Evolutionary conservation across 129 eudicot species (phyloP).

Genomic region (Scalesia atractyloides): DNA sequence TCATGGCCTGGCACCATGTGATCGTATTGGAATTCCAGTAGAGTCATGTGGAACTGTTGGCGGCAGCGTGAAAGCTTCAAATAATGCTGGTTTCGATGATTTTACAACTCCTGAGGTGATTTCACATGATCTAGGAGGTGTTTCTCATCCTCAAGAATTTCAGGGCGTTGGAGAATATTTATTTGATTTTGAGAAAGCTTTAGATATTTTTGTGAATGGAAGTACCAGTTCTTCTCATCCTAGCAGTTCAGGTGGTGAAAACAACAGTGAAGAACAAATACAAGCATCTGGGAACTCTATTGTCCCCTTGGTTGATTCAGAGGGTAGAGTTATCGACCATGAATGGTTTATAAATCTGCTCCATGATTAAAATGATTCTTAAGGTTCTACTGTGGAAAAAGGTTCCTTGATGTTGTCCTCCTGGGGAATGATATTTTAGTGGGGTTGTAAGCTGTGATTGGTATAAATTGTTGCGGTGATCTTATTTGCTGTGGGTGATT

Average conservation of each 20-base stretch:
- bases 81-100: slow-evolving; percentile 1
- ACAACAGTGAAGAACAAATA: not conserved
- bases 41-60: not conserved
- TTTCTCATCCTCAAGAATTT: slow-evolving; percentile 6
- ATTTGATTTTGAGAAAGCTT: not conserved
- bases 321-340: not conserved
- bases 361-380: not conserved
- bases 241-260: not conserved
- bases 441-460: not conserved
- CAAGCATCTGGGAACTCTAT: not conserved
- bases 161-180: not conserved
- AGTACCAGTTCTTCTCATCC: not conserved
- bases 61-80: not conserved
- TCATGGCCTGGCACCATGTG: not conserved
- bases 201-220: not conserved
- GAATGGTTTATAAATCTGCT: not conserved
- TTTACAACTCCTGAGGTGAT: not conserved
- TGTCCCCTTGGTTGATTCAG: slow-evolving; percentile 8
- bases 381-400: not conserved
- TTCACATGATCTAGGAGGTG: not conserved
- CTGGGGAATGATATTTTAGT: not conserved
- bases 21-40: slow-evolving; percentile 9
- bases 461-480: not conserved
- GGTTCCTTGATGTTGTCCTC: not conserved
- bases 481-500: not conserved